These are phyloP conservation scores for Adansonia digitata DNA, from an alignment of 345 rosid genomes.

Conservation along the genomic window DNA sequence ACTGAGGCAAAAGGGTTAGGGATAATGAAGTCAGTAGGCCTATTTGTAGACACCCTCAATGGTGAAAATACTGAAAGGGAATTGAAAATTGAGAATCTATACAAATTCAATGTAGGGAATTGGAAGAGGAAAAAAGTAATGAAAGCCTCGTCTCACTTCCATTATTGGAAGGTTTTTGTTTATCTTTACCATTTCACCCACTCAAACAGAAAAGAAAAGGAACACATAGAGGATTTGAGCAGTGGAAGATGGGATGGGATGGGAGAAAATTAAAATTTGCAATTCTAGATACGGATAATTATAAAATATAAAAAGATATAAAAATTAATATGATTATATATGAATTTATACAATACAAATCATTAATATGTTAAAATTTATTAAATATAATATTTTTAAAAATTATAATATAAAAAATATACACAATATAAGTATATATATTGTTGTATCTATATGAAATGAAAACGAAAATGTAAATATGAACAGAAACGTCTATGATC, in stretches of 20 bases:
- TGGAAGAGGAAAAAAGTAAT: too few relatives aligned
- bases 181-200: not conserved
- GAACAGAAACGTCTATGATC: too few relatives aligned
- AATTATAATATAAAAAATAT: too few relatives aligned
- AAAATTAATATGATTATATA: too few relatives aligned
- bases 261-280: not conserved
- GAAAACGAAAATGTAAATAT: too few relatives aligned
- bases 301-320: too few relatives aligned
- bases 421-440: too few relatives aligned
- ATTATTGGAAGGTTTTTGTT: conserved; percentile 49
- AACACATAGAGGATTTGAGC: not conserved
- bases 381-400: too few relatives aligned
- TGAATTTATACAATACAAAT: too few relatives aligned
- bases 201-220: not conserved
- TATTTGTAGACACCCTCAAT: not conserved
- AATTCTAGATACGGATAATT: too few relatives aligned
- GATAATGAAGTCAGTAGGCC: conserved; percentile 12
- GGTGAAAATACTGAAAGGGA: not conserved
- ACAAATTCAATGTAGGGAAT: not conserved
- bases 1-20: not conserved
- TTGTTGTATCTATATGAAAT: too few relatives aligned
- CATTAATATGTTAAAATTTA: too few relatives aligned
- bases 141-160: conserved; percentile 55
- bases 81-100: not conserved
- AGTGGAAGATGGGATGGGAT: not conserved